Percentiles rank a stretch among this genome's conserved stretches.
These are phyloP conservation scores for Lentinula sp. DNA, from an alignment of 768 basidiomycete species.

Conservation along the genomic window DNA sequence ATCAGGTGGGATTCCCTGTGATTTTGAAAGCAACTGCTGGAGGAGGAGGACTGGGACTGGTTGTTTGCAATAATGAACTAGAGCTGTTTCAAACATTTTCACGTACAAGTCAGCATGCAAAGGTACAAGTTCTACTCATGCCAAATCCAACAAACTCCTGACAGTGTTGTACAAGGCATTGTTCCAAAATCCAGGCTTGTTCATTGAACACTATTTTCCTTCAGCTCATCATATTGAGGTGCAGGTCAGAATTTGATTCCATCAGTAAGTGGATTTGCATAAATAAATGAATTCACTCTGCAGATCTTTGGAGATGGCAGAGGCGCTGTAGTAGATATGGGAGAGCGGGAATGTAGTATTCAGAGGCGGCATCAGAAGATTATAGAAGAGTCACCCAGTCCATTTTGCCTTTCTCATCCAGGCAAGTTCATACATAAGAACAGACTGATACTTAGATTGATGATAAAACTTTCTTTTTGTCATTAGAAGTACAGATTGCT, in stretches of 20 bases:
- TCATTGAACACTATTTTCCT: constrained; percentile 54
- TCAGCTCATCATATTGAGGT: constrained; percentile 61
- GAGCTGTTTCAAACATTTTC: constrained; percentile 32
- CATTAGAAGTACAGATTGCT: constrained; percentile 33
- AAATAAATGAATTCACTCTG: background rate
- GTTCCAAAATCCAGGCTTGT: constrained; percentile 46
- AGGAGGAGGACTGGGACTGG: constrained; percentile 66
- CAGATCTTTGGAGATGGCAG: constrained; percentile 64
- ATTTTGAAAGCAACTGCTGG: constrained; percentile 66
- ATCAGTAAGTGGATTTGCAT: background rate
- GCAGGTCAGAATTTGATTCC: constrained; percentile 31
- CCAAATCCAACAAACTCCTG: background rate
- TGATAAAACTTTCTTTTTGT: background rate
- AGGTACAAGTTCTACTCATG: constrained; percentile 22
- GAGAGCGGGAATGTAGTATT: constrained; percentile 65
- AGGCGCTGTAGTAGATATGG: constrained; percentile 55
- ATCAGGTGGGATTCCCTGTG: constrained; percentile 48
- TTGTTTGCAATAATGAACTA: constrained; percentile 38
- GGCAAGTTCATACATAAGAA: constrained; percentile 23
- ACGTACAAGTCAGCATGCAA: constrained; percentile 32
- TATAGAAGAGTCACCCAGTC: constrained; percentile 64
- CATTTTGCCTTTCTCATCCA: constrained; percentile 41
- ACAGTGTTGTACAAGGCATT: constrained; percentile 23
- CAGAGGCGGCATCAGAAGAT: constrained; percentile 71
- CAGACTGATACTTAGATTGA: background rate